Conservation (phyloP, 169 alveolate species). For the Neospora caninum region DNA sequence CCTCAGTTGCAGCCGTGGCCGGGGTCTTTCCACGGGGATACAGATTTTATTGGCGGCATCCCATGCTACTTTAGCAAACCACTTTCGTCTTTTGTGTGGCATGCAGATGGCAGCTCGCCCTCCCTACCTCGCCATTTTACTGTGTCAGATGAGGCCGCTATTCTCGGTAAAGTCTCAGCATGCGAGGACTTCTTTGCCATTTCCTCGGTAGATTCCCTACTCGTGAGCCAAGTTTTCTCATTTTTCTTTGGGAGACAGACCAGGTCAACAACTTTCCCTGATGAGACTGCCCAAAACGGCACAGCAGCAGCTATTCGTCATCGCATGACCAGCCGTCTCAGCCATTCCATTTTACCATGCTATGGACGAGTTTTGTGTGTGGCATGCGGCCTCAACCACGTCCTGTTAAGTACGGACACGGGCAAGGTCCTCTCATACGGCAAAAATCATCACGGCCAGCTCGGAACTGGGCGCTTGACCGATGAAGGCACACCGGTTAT, state of each 20-base stretch:
- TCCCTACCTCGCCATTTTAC: not conserved
- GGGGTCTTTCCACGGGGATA: not conserved
- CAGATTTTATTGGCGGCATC: not conserved
- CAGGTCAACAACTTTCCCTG: too few relatives aligned
- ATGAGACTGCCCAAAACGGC: too few relatives aligned
- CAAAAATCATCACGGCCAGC: not conserved
- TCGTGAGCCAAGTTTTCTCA: not conserved
- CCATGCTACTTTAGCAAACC: not conserved
- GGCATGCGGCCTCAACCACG: slow-evolving; percentile 28
- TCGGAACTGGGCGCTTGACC: not conserved
- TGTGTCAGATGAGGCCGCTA: not conserved
- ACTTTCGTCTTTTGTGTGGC: not conserved
- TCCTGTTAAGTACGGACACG: not conserved
- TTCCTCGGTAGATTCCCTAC: not conserved
- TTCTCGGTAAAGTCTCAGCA: not conserved
- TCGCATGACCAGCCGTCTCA: too few relatives aligned
- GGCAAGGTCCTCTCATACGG: not conserved
- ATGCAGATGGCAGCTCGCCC: not conserved
- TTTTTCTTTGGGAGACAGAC: too few relatives aligned
- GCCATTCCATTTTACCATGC: not conserved
- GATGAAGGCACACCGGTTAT: not conserved
- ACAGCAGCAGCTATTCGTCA: too few relatives aligned
- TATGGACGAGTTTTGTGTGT: not conserved
- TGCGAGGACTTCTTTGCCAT: not conserved
- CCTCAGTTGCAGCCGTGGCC: not conserved